Conservation (phyloP, 306 rosid species). For the Glycine latifolia region DNA sequence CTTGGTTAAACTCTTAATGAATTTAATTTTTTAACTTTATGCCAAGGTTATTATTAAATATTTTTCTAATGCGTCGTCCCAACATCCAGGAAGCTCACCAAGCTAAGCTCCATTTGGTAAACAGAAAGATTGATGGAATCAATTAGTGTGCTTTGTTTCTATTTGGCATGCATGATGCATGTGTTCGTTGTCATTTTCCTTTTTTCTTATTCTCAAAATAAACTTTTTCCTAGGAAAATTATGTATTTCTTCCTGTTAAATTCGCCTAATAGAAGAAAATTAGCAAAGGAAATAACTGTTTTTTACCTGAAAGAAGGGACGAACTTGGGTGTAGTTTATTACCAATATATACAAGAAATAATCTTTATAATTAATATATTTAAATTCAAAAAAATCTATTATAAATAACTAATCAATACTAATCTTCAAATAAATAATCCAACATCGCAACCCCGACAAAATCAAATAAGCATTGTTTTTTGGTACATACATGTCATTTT, state of each 20-base stretch:
- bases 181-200: conserved; percentile 29
- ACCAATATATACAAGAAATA: neutral
- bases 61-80: neutral
- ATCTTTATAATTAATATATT: neutral
- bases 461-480: conserved; percentile 17
- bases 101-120: conserved; percentile 25
- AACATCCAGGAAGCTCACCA: conserved; percentile 46
- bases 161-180: conserved; percentile 34
- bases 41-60: conserved; percentile 1
- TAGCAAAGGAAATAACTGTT: neutral
- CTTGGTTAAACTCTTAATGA: neutral
- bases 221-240: neutral
- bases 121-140: conserved; percentile 47
- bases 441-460: conserved; percentile 1
- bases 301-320: neutral
- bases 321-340: neutral
- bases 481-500: conserved; percentile 17
- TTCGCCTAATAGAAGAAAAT: neutral
- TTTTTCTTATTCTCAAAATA: conserved; percentile 17
- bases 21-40: neutral
- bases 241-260: neutral
- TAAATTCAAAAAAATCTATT: neutral
- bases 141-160: conserved; percentile 33
- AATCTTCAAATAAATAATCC: conserved; percentile 2
- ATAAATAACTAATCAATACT: neutral